A percentile compares a stretch with the other conserved stretches of the same genome.
Evolutionary conservation across 176 grass and related monocot genomes (phyloP).

Genomic region (Juncus inflexus): DNA sequence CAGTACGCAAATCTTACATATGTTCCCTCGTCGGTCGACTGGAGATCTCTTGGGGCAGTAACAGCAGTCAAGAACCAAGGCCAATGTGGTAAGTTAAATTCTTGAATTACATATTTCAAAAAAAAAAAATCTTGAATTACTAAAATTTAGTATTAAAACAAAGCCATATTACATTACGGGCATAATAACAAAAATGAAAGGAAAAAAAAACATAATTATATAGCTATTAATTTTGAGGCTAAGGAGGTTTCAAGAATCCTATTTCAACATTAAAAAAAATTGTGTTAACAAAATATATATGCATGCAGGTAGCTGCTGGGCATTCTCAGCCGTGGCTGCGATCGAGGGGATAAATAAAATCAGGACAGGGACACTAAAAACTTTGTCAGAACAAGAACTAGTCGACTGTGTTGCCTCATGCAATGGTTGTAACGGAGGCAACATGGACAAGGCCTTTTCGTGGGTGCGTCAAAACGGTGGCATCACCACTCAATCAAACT

Average conservation of each 20-base stretch:
- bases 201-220: too few species aligned
- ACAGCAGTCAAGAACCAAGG: constrained; percentile 20
- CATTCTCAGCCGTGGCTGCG: constrained; percentile 23
- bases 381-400: constrained; percentile 20
- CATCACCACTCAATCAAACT: constrained; percentile 1
- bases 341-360: constrained; percentile 21
- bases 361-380: neutral
- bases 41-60: constrained; percentile 12
- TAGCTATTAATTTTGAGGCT: too few species aligned
- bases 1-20: neutral
- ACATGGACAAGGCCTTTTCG: constrained; percentile 3
- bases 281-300: neutral
- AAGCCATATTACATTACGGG: neutral
- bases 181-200: neutral
- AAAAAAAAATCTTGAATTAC: neutral
- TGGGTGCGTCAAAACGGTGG: neutral
- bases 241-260: neutral
- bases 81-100: neutral
- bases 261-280: neutral
- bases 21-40: neutral
- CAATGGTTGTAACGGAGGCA: constrained; percentile 4
- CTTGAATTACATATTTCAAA: too few species aligned
- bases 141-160: neutral
- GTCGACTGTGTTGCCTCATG: neutral
- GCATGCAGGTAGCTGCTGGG: constrained; percentile 21